phyloP scores from a whole-genome alignment of 768 basidiomycete species.

The Trametes sanguinea region DNA sequence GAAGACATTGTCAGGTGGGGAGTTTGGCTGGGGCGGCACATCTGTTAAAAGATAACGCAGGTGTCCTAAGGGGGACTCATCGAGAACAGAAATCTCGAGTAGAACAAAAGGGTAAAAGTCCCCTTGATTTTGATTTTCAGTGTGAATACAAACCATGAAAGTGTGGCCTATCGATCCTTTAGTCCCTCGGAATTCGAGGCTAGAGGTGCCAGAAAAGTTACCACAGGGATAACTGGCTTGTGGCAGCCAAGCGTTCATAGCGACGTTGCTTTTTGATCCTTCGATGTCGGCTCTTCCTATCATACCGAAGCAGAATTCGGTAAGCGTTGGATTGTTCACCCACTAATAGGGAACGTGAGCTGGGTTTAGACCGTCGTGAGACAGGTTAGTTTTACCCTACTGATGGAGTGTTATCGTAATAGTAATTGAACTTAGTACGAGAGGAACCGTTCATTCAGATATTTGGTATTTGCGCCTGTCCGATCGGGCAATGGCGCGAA shows the following conservation, averaged over 20 bases:
- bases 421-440: constrained; percentile 82
- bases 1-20: constrained; percentile 80
- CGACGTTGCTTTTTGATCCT: constrained; percentile 83
- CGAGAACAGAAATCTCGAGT: constrained; percentile 80
- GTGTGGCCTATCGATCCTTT: constrained; percentile 82
- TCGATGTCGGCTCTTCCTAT: constrained; percentile 83
- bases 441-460: constrained; percentile 83
- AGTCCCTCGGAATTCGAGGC: constrained; percentile 77
- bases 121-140: constrained; percentile 83
- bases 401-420: constrained; percentile 74
- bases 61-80: constrained; percentile 80
- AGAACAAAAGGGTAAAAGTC: constrained; percentile 81
- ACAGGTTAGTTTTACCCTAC: constrained; percentile 87
- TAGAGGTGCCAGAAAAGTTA: constrained; percentile 82
- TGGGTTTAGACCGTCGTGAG: constrained; percentile 84
- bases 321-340: constrained; percentile 83
- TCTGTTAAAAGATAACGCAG: constrained; percentile 81
- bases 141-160: constrained; percentile 82
- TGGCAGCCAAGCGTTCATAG: constrained; percentile 84
- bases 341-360: constrained; percentile 80
- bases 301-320: constrained; percentile 80
- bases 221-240: constrained; percentile 81
- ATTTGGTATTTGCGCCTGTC: constrained; percentile 82
- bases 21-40: constrained; percentile 83
- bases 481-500: constrained; percentile 77